Conservation (phyloP, 2,329 filamentous ascomycete species). For the Fusarium kyushuense region DNA sequence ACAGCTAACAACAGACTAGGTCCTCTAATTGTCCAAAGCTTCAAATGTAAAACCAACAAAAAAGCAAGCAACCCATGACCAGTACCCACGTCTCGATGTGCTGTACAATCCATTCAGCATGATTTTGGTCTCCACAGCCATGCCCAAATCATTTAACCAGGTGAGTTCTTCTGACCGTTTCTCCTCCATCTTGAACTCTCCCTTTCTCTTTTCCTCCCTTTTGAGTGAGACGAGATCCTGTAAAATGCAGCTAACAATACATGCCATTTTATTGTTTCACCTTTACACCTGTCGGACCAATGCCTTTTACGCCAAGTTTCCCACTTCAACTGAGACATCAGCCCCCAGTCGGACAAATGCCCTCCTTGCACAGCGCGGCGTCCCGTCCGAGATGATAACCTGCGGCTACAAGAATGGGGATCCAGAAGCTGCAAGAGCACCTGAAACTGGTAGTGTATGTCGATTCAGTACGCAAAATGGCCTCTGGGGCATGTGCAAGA, state of each 20-base stretch:
- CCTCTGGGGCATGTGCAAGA: slow-evolving; percentile 55
- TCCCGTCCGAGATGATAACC: slow-evolving; percentile 39
- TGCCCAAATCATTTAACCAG: background rate
- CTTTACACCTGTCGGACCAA: slow-evolving; percentile 3
- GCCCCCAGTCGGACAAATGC: background rate
- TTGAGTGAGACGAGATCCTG: background rate
- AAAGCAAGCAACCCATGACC: slow-evolving; percentile 3
- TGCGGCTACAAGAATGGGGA: slow-evolving; percentile 51
- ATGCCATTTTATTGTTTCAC: slow-evolving; percentile 21
- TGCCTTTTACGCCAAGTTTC: background rate
- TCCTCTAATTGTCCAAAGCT: slow-evolving; percentile 2
- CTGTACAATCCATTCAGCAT: background rate
- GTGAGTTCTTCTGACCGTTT: background rate
- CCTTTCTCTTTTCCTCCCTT: background rate
- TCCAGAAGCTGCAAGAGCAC: slow-evolving; percentile 43
- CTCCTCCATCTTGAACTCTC: background rate
- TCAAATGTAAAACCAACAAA: slow-evolving; percentile 8
- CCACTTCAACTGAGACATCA: slow-evolving; percentile 26
- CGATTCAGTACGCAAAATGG: slow-evolving; percentile 51
- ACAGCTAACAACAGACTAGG: background rate
- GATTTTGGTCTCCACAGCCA: background rate
- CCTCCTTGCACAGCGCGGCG: slow-evolving; percentile 1
- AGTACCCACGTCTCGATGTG: background rate
- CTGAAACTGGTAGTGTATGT: slow-evolving; percentile 51
- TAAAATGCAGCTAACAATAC: slow-evolving; percentile 14